Evolutionary conservation across 331 rosid species (phyloP).

Genomic region (Arachis monticola): DNA sequence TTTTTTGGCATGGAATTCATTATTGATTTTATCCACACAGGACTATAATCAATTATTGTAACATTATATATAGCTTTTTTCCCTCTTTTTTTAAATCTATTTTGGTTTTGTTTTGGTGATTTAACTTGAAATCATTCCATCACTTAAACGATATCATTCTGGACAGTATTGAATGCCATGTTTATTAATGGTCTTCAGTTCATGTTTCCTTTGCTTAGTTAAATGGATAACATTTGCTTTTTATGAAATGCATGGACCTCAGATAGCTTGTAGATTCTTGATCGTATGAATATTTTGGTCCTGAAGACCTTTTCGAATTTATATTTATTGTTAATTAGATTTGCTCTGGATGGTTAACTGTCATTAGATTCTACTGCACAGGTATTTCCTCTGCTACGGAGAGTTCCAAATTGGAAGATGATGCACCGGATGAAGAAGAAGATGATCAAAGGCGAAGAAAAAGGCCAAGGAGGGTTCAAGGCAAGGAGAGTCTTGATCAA

Average conservation of each 20-base stretch:
- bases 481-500: constrained; percentile 77
- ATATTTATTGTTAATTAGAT: constrained; percentile 23
- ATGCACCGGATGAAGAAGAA: constrained; percentile 87
- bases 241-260: background rate
- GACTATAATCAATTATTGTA: too few species aligned
- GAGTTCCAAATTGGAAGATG: constrained; percentile 79
- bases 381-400: constrained; percentile 63
- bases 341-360: background rate
- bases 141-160: background rate
- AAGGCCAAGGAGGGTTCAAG: constrained; percentile 76
- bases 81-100: too few species aligned
- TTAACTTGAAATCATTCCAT: constrained; percentile 17
- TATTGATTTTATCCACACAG: too few species aligned
- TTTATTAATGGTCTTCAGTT: constrained; percentile 26
- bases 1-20: constrained; percentile 9
- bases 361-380: constrained; percentile 43
- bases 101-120: constrained; percentile 9
- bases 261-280: constrained; percentile 13
- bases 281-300: constrained; percentile 26
- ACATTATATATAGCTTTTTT: too few species aligned
- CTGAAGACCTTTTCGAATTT: constrained; percentile 17
- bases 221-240: constrained; percentile 12
- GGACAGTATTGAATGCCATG: constrained; percentile 14
- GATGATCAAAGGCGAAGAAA: constrained; percentile 96
- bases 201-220: constrained; percentile 9